Evolutionary conservation across 805 yeast species (phyloP), one percentile per base, ranked within the genome.

Genomic region (Kodamaea jinghongensis): DNA sequence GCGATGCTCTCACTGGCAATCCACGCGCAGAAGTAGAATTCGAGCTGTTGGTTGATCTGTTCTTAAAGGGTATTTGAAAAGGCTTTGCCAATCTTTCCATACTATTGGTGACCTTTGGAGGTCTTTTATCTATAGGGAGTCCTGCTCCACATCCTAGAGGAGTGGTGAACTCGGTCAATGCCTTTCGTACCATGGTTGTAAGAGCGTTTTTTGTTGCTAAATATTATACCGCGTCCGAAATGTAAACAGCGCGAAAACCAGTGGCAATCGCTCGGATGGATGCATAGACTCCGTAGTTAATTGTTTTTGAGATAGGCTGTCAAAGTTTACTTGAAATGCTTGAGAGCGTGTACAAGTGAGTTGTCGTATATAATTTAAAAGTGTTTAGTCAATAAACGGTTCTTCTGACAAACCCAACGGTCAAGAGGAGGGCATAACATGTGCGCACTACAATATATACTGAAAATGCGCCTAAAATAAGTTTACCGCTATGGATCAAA

Each of bases 61-160:
- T 48, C 12, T 61, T 60, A 47, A 81, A 75, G 0, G 95, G 95
- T 1, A 83, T 73, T 43, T 69, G 76, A 61, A 85, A 86, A 0
- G 95, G 95, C 51, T 70, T 78, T 2, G 79, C 62, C n/a, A 85
- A 63, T 15, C 75, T 64, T 5, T 58, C 65, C 2, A 70, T 60
- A 2, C 86, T 74, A 37, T 78, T 80, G 3, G 71, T 68, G 14
- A 75, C 68, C 12, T 74, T 65, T 15, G 82, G 67, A 6, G 81
- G 81, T 31, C 81, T 65, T 34, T 75, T 71, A 6, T 72, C 71
- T 12, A 71, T 68, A n/a, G 78, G 73, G 0, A 84, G 68, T 0
- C 86, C 84, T 1, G 85, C 85, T 1, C 90, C 91, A 1, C 81
- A 76, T 1, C 89, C 90, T 23, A 81, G 48, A 1, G 74, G 73